Percentiles rank a stretch among this genome's conserved stretches.
Evolutionary conservation across 371 early-diverging fungal genomes (phyloP).

Genomic region (Phascolomyces articulosus): DNA sequence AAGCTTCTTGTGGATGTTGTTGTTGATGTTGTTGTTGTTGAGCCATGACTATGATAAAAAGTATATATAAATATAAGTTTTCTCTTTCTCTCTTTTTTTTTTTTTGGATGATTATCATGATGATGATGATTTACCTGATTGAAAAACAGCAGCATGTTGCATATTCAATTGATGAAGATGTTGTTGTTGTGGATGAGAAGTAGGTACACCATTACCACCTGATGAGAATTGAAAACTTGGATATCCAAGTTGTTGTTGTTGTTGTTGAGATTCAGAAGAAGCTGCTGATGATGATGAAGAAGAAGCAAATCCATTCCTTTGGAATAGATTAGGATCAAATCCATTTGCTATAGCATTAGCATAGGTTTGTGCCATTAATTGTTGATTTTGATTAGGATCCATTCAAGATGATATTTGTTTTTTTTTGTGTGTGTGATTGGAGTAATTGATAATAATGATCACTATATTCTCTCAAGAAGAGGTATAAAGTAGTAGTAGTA

Average conservation of each 20-base stretch:
- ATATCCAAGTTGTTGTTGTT: slow-evolving; percentile 4
- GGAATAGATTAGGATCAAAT: slow-evolving; percentile 1
- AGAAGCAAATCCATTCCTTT: background rate
- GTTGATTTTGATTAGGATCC: slow-evolving; percentile 1
- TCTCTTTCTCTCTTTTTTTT: background rate
- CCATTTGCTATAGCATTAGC: slow-evolving; percentile 3
- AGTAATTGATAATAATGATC: background rate
- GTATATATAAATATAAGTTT: background rate
- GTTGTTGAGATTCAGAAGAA: background rate
- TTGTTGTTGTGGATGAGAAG: slow-evolving; percentile 12
- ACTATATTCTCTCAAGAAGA: too few relatives aligned
- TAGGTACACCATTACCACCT: background rate
- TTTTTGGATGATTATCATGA: background rate
- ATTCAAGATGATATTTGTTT: background rate
- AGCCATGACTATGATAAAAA: slow-evolving; percentile 1
- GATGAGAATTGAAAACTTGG: slow-evolving; percentile 12
- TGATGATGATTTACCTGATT: background rate
- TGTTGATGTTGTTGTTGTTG: slow-evolving; percentile 12
- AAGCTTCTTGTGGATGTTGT: background rate
- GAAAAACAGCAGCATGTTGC: slow-evolving; percentile 10
- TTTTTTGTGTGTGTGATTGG: background rate
- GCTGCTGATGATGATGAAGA: background rate
- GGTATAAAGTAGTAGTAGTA: background rate
- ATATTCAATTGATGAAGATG: slow-evolving; percentile 13
- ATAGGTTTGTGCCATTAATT: slow-evolving; percentile 1